Conservation (phyloP, 331 rosid species). For the Stylosanthes scabra region DNA sequence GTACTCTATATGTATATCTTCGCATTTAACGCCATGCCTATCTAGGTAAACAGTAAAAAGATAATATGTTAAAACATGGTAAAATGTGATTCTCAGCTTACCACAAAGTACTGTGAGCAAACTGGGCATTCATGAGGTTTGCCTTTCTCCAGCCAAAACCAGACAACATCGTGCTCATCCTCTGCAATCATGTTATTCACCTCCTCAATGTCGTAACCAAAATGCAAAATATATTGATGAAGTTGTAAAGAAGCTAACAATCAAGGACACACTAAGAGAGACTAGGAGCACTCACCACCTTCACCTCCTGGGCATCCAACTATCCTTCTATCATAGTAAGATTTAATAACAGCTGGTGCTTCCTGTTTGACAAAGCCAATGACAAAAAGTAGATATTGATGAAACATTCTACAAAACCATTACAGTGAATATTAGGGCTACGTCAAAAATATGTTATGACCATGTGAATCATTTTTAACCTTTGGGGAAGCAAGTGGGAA, state of each 20-base stretch:
- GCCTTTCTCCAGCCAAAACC: slow-evolving; percentile 96
- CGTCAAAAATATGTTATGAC: too few relatives aligned
- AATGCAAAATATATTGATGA: slow-evolving; percentile 18
- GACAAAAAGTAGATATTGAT: slow-evolving; percentile 7
- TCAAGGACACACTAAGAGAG: slow-evolving; percentile 22
- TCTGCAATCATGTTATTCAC: slow-evolving; percentile 54
- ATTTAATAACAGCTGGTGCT: slow-evolving; percentile 77
- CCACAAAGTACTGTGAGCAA: slow-evolving; percentile 82
- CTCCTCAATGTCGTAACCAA: slow-evolving; percentile 15
- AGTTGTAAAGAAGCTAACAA: slow-evolving; percentile 9
- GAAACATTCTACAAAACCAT: slow-evolving; percentile 5
- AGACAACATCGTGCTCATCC: slow-evolving; percentile 95
- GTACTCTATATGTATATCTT: not conserved
- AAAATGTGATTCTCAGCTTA: slow-evolving; percentile 45
- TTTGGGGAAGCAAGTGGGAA: too few relatives aligned
- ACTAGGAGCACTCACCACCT: slow-evolving; percentile 65
- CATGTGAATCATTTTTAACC: slow-evolving; percentile 22
- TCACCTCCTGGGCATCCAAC: slow-evolving; percentile 98
- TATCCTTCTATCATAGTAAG: slow-evolving; percentile 82
- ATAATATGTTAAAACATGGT: not conserved
- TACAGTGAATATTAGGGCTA: slow-evolving; percentile 1
- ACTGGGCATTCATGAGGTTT: slow-evolving; percentile 90
- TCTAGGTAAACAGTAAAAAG: not conserved
- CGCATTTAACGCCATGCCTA: not conserved
- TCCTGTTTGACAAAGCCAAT: slow-evolving; percentile 56